Evolutionary conservation across 2,329 filamentous ascomycete genomes (phyloP), one percentile per base, ranked within the genome.

Genomic region (Xylariales sp.): DNA sequence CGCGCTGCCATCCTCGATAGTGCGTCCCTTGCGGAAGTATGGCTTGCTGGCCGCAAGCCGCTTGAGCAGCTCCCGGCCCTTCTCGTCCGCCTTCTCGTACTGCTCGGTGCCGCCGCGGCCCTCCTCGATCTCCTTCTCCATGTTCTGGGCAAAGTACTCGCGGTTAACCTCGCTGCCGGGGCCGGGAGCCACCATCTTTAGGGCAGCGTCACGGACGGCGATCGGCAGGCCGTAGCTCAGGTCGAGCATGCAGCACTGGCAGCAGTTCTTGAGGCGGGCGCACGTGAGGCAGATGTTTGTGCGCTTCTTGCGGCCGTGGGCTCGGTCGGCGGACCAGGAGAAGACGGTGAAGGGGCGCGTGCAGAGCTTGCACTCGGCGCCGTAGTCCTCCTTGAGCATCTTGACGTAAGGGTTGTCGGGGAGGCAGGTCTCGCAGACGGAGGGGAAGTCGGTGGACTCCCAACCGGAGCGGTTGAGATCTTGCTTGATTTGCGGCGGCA

Each of bases 191-290:
- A 97, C 87, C 85, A 98, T 95, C 70, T 97, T 97, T 46, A 98
- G 73, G 5, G 94, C 93, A 4, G 93, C 93, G 70, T 98, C 93
- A 57, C 93, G 82, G 41, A 98, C 87, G 12, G 90, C 86, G 55
- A 98, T 95, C 10, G 93, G 93, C 19, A 98, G 72, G 17, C 93
- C 94, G 56, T 97, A 98, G 11, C 88, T 91, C 43, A 98, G 69
- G 73, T 98, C 93, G 37, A 98, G 83, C 88, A 97, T 97, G 70
- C 93, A 98, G 66, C 85, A 91, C 69, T 98, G 93, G 58, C 93
- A 98, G 70, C 93, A 97, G 69, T 98, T 98, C 67, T 98, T 98
- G 49, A 97, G 75, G 30, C 93, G 85, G 16, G 93, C 91, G 70
- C 93, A 98, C 28, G 93, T 98, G 17, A 98, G 74, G 63, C 93